Evolutionary conservation across 371 early-diverging fungal species (phyloP), one percentile per base, ranked within the genome.

Genomic region (Encephalitozoon hellem): DNA sequence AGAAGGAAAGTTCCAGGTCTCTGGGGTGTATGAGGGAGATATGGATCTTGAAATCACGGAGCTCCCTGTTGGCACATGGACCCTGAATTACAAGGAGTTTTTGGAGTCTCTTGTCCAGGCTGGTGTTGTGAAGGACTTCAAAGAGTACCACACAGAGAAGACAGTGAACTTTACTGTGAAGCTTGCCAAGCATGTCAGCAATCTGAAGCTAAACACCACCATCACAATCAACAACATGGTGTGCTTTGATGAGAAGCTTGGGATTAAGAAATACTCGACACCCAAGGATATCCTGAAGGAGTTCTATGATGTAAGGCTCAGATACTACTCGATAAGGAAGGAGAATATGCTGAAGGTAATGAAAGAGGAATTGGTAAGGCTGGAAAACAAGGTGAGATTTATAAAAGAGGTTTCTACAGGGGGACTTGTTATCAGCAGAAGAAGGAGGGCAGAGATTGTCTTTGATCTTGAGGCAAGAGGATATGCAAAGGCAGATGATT

Each of bases 1-100:
- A 1, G 74, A 84, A 23, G 88, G 88, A 55, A 88, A 87, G 79
- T 96, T 87, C 84, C 87, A 84, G 54, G 87, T 90, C 0, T 83
- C 86, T 4, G 97, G 99, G 23, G 84, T 81, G 4, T 89, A 91
- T 52, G 80, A 87, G 15, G 89, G 89, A 8, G 90, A 90, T n/a
- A 89, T 87, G 25, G 70, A 51, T 8, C 81, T 97, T 51, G 87
- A 90, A 59, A 91, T 99, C 42, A 89, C 91, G 0, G 99, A 99
- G 84, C 87, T 98, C 15, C 98, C 99, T 0, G 87, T 99, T 32
- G 89, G 92, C 41, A 80, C 86, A 2, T 98, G 97, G 97, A 97
- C 96, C 0, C 90, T 94, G 59, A 84, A 81, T 2, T 98, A 94
- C 87, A 96, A 95, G 83, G 90, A 93, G 63, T 86, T 88, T 76